phyloP scores from a whole-genome alignment of 1,139 yeast species.

The Taiozyma sp. region DNA sequence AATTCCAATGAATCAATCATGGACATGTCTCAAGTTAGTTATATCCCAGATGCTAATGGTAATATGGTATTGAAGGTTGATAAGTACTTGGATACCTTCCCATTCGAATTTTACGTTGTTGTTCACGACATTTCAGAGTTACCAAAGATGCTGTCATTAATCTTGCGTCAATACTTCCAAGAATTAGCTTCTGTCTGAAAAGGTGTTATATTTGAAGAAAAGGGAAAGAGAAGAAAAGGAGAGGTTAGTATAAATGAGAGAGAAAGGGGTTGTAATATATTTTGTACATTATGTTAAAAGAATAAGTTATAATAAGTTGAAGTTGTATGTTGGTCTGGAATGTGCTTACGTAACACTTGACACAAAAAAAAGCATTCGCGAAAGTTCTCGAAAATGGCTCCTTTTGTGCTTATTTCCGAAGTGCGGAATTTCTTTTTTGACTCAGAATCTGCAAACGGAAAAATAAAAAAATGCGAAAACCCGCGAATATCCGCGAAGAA shows the following conservation, averaged over 20 bases:
- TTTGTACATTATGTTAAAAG: not conserved
- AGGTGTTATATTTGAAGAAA: not conserved
- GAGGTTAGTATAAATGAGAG: slow-evolving; percentile 1
- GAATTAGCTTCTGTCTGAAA: slow-evolving; percentile 44
- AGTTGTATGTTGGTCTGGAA: no score
- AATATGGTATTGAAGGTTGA: slow-evolving; percentile 70
- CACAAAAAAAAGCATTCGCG: not conserved
- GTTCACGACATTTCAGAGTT: slow-evolving; percentile 85
- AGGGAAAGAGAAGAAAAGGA: not conserved
- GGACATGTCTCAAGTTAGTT: slow-evolving; percentile 92
- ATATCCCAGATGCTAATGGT: slow-evolving; percentile 67
- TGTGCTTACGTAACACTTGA: not conserved
- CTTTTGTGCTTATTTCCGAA: not conserved
- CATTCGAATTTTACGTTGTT: slow-evolving; percentile 94
- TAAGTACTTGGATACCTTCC: slow-evolving; percentile 88
- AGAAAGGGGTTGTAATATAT: not conserved
- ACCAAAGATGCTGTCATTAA: slow-evolving; percentile 87
- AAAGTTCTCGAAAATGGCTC: not conserved
- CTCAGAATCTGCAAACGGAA: not conserved
- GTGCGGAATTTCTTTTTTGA: not conserved
- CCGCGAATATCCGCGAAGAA: not conserved
- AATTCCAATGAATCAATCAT: slow-evolving; percentile 80
- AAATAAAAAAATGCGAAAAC: not conserved
- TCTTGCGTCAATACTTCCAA: slow-evolving; percentile 87
- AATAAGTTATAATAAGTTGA: not conserved